Evolutionary conservation across 192 early-diverging fungal genomes (phyloP).

Genomic region (Gigaspora rosea): DNA sequence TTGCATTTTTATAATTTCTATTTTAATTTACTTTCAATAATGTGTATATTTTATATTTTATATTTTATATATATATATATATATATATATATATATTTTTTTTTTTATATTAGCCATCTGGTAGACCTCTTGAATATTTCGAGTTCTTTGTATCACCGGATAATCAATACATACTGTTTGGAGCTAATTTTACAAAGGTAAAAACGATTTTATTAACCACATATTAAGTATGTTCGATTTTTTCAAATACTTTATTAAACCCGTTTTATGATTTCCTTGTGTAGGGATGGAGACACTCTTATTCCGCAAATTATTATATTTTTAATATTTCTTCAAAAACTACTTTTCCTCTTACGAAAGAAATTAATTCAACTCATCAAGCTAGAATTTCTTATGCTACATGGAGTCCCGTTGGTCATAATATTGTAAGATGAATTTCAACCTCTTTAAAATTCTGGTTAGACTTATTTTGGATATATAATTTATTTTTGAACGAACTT

Average conservation of each 20-base stretch:
- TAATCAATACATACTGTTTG: constrained; percentile 75
- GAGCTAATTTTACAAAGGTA: constrained; percentile 63
- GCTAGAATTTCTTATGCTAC: constrained; percentile 63
- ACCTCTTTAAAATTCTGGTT: not conserved
- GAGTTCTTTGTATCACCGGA: constrained; percentile 74
- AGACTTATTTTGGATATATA: not conserved
- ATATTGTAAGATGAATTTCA: constrained; percentile 50
- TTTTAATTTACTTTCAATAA: constrained; percentile 2
- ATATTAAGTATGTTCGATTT: not conserved
- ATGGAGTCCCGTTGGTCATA: constrained; percentile 81
- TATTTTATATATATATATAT: constrained; percentile 41
- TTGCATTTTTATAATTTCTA: not conserved
- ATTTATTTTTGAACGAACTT: not conserved
- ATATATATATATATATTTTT: constrained; percentile 17
- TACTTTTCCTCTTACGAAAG: constrained; percentile 59
- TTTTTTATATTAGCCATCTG: too few species aligned
- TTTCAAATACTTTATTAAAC: too few species aligned
- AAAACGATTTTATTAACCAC: not conserved
- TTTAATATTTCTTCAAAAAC: constrained; percentile 65
- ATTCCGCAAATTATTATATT: constrained; percentile 76
- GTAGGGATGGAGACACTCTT: constrained; percentile 85
- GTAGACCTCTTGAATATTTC: constrained; percentile 26
- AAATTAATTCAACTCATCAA: constrained; percentile 40
- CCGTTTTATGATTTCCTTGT: not conserved
- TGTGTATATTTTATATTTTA: not conserved